Evolutionary conservation across 73 alveolate genomes (phyloP).

Genomic region (Symbiodinium natans): DNA sequence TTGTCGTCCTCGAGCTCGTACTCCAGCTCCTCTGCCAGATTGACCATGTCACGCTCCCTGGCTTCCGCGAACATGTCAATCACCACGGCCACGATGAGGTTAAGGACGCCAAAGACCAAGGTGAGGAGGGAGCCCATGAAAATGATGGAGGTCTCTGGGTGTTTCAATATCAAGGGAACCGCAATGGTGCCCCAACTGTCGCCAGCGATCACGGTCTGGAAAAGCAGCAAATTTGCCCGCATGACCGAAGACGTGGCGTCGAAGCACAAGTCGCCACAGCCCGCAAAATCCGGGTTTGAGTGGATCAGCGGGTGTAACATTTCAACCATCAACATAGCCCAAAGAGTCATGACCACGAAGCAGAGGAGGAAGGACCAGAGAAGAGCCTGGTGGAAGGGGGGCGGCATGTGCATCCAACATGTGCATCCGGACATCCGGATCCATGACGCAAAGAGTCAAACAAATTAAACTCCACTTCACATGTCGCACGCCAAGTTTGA

Average conservation of each 20-base stretch:
- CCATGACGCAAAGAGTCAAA: no score
- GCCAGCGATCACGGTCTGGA: not conserved
- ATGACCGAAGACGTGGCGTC: not conserved
- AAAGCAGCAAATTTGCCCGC: not conserved
- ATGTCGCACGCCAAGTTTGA: no score
- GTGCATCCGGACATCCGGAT: no score
- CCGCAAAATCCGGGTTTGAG: not conserved
- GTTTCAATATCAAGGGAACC: not conserved
- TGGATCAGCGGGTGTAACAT: not conserved
- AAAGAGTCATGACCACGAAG: not conserved
- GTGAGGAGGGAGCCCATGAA: not conserved
- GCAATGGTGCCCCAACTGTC: not conserved
- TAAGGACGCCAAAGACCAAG: not conserved
- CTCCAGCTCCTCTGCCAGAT: conserved; percentile 2
- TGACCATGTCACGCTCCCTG: not conserved
- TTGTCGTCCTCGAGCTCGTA: conserved; percentile 12
- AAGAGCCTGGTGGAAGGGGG: not conserved
- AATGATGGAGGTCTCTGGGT: not conserved
- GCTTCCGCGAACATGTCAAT: not conserved
- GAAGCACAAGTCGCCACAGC: not conserved
- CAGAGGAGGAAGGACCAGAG: not conserved
- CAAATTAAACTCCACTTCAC: no score
- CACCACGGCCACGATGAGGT: not conserved
- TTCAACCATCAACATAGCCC: not conserved
- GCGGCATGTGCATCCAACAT: no score